A percentile compares a stretch with the other conserved stretches of the same genome.
Evolutionary conservation across 75 land plant species (phyloP).

Genomic region (Pinus albicaulis): DNA sequence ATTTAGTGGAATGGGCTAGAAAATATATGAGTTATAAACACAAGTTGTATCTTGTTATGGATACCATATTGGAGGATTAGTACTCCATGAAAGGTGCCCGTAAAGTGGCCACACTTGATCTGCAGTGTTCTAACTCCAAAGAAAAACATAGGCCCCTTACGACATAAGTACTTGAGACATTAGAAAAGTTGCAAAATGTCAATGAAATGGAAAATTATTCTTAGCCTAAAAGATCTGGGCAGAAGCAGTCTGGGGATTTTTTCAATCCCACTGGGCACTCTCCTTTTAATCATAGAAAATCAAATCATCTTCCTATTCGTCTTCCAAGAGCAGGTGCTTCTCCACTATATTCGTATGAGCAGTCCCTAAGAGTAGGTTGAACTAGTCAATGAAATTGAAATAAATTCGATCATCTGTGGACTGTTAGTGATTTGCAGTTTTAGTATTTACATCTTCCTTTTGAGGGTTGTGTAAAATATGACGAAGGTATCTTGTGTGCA

Average conservation of each 20-base stretch:
- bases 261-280: conserved; percentile 1
- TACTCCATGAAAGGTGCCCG: conserved; percentile 40
- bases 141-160: conserved; percentile 39
- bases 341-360: conserved; percentile 2
- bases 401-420: background rate
- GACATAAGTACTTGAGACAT: conserved; percentile 32
- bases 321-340: conserved; percentile 2
- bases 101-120: conserved; percentile 29
- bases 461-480: background rate
- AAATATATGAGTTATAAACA: conserved; percentile 33
- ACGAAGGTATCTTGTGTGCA: background rate
- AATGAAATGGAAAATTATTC: background rate
- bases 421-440: background rate
- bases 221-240: background rate
- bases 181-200: conserved; percentile 28
- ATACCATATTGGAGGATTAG: conserved; percentile 43
- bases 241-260: background rate
- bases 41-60: conserved; percentile 35
- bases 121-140: conserved; percentile 26
- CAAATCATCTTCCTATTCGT: background rate
- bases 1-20: conserved; percentile 54
- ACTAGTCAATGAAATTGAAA: background rate
- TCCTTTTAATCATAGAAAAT: background rate
- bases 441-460: background rate
- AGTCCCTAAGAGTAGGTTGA: background rate